Percentiles rank a stretch among this genome's conserved stretches.
These are phyloP conservation scores for Rutstroemia sp. DNA, from an alignment of 2,329 filamentous ascomycete genomes.

Conservation along the genomic window DNA sequence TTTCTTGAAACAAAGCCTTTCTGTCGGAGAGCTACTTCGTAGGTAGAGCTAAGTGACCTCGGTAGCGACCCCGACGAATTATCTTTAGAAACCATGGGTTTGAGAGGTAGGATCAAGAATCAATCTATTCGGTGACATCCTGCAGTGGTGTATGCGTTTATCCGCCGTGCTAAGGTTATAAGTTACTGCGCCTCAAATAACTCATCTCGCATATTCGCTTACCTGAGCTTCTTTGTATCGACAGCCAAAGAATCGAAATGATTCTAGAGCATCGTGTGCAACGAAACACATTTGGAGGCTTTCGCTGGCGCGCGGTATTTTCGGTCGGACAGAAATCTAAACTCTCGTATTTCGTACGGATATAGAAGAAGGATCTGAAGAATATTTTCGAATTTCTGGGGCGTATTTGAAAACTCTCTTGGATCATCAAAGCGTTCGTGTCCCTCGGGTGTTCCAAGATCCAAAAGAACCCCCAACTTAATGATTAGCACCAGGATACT, in stretches of 20 bases:
- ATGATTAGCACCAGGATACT: background rate
- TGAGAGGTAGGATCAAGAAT: background rate
- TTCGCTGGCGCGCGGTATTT: slow-evolving; percentile 2
- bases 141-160: too few relatives aligned
- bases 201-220: background rate
- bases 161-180: background rate
- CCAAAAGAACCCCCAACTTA: background rate
- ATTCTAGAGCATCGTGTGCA: background rate
- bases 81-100: background rate
- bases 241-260: background rate
- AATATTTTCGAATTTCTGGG: too few relatives aligned
- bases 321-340: background rate
- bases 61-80: background rate
- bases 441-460: background rate
- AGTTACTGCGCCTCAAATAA: background rate
- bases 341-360: background rate
- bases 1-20: slow-evolving; percentile 1
- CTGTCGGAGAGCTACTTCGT: slow-evolving; percentile 1
- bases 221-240: background rate
- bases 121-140: too few relatives aligned
- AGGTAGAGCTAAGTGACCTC: background rate
- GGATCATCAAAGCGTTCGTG: background rate
- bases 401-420: too few relatives aligned
- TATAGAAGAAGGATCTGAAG: background rate
- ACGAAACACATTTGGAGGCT: background rate